A percentile compares a stretch with the other conserved stretches of the same genome.
phyloP scores from a whole-genome alignment of 2,329 filamentous ascomycete genomes.

The Venturia effusa region DNA sequence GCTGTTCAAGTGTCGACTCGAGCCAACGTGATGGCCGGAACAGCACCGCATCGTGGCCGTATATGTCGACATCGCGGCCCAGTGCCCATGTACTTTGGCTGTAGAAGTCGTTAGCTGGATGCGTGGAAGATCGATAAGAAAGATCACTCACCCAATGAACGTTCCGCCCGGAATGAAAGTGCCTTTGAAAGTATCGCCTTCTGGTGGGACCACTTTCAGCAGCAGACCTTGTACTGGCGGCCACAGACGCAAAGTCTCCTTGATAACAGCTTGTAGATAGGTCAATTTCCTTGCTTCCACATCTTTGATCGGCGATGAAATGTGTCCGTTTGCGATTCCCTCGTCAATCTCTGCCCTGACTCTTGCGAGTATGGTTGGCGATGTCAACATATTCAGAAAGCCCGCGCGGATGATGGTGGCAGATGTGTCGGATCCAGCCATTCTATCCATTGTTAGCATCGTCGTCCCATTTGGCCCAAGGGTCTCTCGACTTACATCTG shows the following conservation, averaged over 20 bases:
- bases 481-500: conserved; percentile 23
- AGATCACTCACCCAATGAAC: conserved; percentile 3
- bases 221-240: conserved; percentile 28
- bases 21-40: conserved; percentile 43
- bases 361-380: conserved; percentile 33
- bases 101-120: background rate
- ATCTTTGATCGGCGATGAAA: conserved; percentile 39
- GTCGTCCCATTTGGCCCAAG: background rate
- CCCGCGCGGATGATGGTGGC: conserved; percentile 44
- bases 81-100: conserved; percentile 8
- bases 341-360: conserved; percentile 37
- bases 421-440: conserved; percentile 49
- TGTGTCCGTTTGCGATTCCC: conserved; percentile 26
- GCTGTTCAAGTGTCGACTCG: conserved; percentile 26
- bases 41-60: conserved; percentile 28
- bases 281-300: conserved; percentile 30
- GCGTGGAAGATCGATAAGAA: background rate
- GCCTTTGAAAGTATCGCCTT: conserved; percentile 22
- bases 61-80: conserved; percentile 1
- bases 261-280: conserved; percentile 36
- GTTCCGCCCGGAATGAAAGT: conserved; percentile 11
- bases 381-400: conserved; percentile 42
- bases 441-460: conserved; percentile 17
- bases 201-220: conserved; percentile 21
- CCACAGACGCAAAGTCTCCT: conserved; percentile 36